These are phyloP conservation scores for Adenanthera pavonina DNA, from an alignment of 306 rosid genomes.

Conservation along the genomic window DNA sequence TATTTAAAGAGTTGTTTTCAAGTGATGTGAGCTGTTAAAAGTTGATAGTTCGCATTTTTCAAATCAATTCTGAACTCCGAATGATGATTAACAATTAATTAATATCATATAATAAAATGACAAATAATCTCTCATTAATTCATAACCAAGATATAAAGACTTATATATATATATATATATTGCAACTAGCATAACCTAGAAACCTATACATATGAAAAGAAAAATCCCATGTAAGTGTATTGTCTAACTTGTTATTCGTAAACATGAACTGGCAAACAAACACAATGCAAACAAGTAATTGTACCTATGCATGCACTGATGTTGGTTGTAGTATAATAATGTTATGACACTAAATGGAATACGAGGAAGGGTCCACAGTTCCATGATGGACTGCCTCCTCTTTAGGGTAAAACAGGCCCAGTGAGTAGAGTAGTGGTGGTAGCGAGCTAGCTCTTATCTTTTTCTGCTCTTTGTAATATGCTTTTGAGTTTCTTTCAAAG, in stretches of 20 bases:
- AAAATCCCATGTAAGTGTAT: too few relatives aligned
- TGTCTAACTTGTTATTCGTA: too few relatives aligned
- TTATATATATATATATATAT: too few relatives aligned
- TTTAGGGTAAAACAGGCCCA: not conserved
- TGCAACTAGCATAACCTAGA: not conserved
- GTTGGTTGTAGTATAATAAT: not conserved
- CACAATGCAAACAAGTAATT: not conserved
- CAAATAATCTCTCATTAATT: not conserved
- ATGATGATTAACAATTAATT: not conserved
- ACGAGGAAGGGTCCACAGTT: constrained; percentile 37
- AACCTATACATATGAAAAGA: too few relatives aligned
- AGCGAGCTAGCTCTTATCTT: constrained; percentile 19
- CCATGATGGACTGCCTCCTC: constrained; percentile 12
- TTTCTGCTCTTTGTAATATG: constrained; percentile 2
- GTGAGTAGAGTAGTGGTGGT: not conserved
- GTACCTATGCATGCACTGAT: not conserved
- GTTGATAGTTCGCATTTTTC: not conserved
- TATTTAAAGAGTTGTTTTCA: too few relatives aligned
- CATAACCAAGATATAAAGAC: not conserved
- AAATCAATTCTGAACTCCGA: not conserved
- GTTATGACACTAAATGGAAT: not conserved
- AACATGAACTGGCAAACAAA: not conserved
- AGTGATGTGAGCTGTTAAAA: not conserved
- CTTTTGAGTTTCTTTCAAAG: constrained; percentile 9
- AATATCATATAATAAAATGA: not conserved